phyloP scores from a whole-genome alignment of 768 basidiomycete genomes.

The Kwoniella pini region DNA sequence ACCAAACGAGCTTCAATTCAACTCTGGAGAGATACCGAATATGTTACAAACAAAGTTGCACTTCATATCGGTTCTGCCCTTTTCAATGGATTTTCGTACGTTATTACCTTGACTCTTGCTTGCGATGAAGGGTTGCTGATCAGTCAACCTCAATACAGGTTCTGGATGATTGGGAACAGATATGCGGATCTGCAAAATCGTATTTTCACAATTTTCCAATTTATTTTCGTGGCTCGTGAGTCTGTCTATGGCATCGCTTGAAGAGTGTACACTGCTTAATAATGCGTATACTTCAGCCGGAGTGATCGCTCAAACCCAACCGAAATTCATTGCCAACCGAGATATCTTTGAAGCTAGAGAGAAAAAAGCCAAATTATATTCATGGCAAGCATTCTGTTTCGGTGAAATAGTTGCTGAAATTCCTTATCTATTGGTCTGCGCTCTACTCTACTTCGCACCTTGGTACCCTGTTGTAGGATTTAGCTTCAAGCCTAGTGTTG shows the following conservation, averaged over 20 bases:
- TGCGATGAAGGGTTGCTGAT: constrained; percentile 43
- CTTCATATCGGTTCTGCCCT: constrained; percentile 27
- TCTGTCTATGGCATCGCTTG: not conserved
- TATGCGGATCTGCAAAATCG: constrained; percentile 40
- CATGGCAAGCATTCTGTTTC: constrained; percentile 43
- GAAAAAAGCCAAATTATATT: constrained; percentile 46
- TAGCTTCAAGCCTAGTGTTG: constrained; percentile 38
- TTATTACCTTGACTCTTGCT: not conserved
- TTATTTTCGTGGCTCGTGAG: constrained; percentile 38
- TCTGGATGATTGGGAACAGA: constrained; percentile 42
- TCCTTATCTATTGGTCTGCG: constrained; percentile 40
- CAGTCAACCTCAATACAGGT: constrained; percentile 39
- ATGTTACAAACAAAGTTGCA: constrained; percentile 53
- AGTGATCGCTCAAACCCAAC: constrained; percentile 75
- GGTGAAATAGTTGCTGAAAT: constrained; percentile 44
- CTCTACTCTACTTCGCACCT: constrained; percentile 42
- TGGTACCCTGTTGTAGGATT: constrained; percentile 49
- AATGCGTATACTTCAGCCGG: constrained; percentile 60
- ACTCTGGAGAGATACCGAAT: constrained; percentile 62
- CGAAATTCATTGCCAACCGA: constrained; percentile 73
- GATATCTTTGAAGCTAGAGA: constrained; percentile 50
- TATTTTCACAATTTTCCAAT: constrained; percentile 57
- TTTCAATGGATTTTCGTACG: constrained; percentile 34
- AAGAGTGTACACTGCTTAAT: constrained; percentile 57
- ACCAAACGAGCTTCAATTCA: constrained; percentile 50